Base-by-base conservation (phyloP, 371 early-diverging fungal species). In the Apophysomyces trapeziformis region DNA sequence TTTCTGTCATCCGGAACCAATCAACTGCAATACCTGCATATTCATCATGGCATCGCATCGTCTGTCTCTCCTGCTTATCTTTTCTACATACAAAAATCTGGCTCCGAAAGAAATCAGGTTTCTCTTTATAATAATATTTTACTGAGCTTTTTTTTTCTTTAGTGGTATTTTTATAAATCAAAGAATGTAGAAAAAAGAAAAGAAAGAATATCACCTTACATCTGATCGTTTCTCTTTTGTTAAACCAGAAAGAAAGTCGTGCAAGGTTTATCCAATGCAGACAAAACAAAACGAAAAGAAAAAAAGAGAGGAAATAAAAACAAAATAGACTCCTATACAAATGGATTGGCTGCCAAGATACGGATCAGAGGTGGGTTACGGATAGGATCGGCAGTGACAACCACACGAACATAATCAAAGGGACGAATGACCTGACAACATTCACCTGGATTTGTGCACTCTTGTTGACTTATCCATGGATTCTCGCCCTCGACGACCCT, bases 281-380 rank as follows among this genome's bases (percentile, higher is more conserved):
- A 50, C 4, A 36, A 13, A n/a, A 58, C 35, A 32, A 58, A 32
- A 4, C 36, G 8, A 35, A 61, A 44, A 47, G 21, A 0, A 46
- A 45, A 61, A 45, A 26, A 35, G 14, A 58, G 46, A 58, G 59
- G 21, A 38, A 32, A 65, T 46, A 38, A 38, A 38, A n/a, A 57
- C n/a, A 38, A 38, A 46, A 36, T 7, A 21, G 32, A 37, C 46
- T 39, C 39, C 26, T 69, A 69, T 60, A 73, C 66, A 74, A 83
- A 83, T 26, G 90, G 91, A 70, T 90, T 87, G 54, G 85, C 83
- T 13, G 90, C 87, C 61, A 85, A 74, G 32, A 90, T 79, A 70
- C 88, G 87, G 65, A 90, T 85, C 57, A 89, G 80, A 36, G 90
- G 90, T 7, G 92, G 92, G 18, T 84, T 89, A 43, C 85, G 77